These are phyloP conservation scores for Hordeum marinum DNA, from an alignment of 176 grass and related monocot genomes.

Conservation along the genomic window DNA sequence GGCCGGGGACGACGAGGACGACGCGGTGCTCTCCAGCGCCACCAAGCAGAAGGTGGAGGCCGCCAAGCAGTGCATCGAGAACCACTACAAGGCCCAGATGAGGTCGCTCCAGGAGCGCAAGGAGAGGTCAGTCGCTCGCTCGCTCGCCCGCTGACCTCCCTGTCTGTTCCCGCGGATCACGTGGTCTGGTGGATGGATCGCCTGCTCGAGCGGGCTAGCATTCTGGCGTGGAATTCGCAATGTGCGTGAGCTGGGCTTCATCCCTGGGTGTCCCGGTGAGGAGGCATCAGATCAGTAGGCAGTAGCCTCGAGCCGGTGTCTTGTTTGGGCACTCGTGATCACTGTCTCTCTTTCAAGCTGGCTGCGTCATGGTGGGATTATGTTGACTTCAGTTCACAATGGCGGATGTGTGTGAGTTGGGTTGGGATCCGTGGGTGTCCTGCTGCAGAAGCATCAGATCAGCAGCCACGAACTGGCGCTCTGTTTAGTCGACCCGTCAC, in stretches of 20 bases:
- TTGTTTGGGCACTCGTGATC: no score
- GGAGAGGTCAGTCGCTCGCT: conserved; percentile 48
- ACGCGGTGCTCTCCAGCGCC: conserved; percentile 37
- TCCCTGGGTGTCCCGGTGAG: neutral
- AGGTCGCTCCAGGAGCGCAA: conserved; percentile 63
- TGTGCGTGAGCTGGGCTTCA: neutral
- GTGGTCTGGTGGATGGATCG: neutral
- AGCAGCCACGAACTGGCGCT: neutral
- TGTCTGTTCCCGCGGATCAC: neutral
- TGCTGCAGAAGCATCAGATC: neutral
- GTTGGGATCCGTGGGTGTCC: neutral
- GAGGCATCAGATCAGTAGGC: neutral
- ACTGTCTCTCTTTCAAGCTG: neutral
- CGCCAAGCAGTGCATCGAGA: conserved; percentile 80
- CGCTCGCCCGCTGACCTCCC: neutral
- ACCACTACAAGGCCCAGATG: conserved; percentile 75
- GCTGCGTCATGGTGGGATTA: neutral
- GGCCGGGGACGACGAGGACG: neutral
- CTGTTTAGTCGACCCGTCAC: neutral
- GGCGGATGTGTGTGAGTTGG: neutral
- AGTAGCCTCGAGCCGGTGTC: neutral
- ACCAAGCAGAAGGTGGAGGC: conserved; percentile 59
- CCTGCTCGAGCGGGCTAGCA: neutral
- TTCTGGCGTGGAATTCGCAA: neutral
- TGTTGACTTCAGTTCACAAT: neutral